These are phyloP conservation scores for Paraconiothyrium sp. DNA, from an alignment of 2,329 filamentous ascomycete genomes.

Conservation along the genomic window DNA sequence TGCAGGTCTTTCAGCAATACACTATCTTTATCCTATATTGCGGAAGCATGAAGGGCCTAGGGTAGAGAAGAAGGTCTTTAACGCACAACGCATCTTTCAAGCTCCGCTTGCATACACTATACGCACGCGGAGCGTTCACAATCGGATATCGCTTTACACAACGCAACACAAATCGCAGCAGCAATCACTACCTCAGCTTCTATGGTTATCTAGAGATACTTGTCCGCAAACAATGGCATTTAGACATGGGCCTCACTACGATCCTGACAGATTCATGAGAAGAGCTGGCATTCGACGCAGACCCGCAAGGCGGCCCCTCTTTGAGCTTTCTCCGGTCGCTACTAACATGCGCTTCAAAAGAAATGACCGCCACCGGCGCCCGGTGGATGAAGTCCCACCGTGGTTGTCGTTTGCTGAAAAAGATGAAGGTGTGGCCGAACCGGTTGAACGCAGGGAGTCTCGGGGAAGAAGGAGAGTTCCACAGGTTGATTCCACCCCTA, in stretches of 20 bases:
- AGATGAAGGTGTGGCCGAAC: no score
- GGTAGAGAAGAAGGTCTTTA: not conserved
- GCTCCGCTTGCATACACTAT: not conserved
- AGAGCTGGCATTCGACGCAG: not conserved
- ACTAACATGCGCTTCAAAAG: not conserved
- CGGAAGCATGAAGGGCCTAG: not conserved
- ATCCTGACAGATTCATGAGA: not conserved
- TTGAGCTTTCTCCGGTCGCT: not conserved
- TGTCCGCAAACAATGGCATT: not conserved
- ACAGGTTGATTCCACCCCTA: no score
- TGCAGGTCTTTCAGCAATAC: not conserved
- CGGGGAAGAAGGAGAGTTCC: no score
- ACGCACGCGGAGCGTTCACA: not conserved
- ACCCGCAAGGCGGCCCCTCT: not conserved
- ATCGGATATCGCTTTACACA: not conserved
- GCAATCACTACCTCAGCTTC: not conserved
- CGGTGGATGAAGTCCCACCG: not conserved
- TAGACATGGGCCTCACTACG: not conserved
- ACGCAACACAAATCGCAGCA: not conserved
- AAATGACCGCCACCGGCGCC: not conserved
- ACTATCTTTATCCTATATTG: not conserved
- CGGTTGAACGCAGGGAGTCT: no score
- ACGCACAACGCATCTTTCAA: conserved; percentile 1
- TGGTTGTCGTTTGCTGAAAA: not conserved
- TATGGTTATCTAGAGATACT: not conserved